phyloP scores from a whole-genome alignment of 305 asterid genomes.

The Salvia sclarea region DNA sequence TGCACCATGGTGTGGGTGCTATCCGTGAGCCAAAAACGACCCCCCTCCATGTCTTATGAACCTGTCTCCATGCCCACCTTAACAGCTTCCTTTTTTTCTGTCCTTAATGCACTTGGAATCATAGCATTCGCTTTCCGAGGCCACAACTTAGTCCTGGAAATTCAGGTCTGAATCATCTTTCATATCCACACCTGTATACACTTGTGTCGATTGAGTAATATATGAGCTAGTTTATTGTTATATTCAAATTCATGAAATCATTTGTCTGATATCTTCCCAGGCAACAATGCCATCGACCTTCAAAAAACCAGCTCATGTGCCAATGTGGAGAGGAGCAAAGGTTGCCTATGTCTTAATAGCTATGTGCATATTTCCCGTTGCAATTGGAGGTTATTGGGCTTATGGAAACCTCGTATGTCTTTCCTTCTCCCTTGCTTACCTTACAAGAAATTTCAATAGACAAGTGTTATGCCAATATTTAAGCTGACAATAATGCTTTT shows the following conservation, averaged over 20 bases:
- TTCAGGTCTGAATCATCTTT: slow-evolving; percentile 55
- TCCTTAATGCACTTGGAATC: slow-evolving; percentile 88
- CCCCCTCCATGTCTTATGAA: slow-evolving; percentile 72
- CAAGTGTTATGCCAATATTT: neutral
- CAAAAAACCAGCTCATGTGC: slow-evolving; percentile 93
- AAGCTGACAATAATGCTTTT: neutral
- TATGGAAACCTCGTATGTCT: slow-evolving; percentile 92
- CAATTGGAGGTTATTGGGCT: slow-evolving; percentile 98
- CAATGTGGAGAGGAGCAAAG: slow-evolving; percentile 98
- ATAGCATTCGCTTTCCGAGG: slow-evolving; percentile 92
- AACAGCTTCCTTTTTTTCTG: slow-evolving; percentile 64
- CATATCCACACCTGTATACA: neutral
- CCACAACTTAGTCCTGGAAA: slow-evolving; percentile 86
- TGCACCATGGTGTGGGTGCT: slow-evolving; percentile 95
- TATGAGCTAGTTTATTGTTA: neutral
- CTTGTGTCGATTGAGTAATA: neutral
- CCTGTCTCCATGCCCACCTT: slow-evolving; percentile 65
- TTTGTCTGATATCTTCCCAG: slow-evolving; percentile 39
- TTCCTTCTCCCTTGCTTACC: neutral
- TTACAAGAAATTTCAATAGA: neutral
- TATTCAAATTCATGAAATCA: neutral
- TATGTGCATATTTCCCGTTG: slow-evolving; percentile 83
- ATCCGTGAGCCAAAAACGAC: slow-evolving; percentile 83
- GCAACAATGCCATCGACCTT: slow-evolving; percentile 99
- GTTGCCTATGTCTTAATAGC: slow-evolving; percentile 80